Base-by-base conservation (phyloP, 2,329 filamentous ascomycete species). In the Alternaria arborescens region DNA sequence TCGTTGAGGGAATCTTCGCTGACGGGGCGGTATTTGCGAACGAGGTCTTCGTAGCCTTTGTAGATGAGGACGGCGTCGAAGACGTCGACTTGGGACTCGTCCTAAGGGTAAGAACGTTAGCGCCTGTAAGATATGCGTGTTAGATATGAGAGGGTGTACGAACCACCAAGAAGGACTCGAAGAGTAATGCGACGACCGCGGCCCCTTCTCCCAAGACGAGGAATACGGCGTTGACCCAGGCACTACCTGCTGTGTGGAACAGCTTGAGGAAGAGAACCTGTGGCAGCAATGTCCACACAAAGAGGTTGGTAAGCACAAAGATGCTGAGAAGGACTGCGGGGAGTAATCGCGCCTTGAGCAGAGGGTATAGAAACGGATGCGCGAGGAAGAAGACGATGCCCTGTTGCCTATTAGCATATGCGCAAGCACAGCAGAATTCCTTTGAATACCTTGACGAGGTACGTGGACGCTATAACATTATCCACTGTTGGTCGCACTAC, bases 161-260 rank as follows among this genome's bases (percentile, higher is more conserved):
- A 66, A 71, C 72, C n/a, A 84, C 82, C 38, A 86, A 74, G 57
- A 85, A 82, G 2, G 79, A 80, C 63, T 85, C 83, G 66, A 84
- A 84, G 0, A 85, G 73, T n/a, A 88, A 71, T 7, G 87, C 85
- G 18, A 88, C 85, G 44, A 90, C 82, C 2, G 87, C 86, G 4
- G 86, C 85, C 10, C 86, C 87, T 76, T 89, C 86, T 10, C 85
- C 87, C 3, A 99, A 84, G 0, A 97, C 92, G 47, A 98, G 83
- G 64, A 98, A 89, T 0, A 92, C 88, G 3, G 91, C 93, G 71
- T 93, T 97, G 58, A 97, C 80, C 91, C 93, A 97, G n/a, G 95
- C 95, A 30, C 89, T 89, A 60, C 88, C 80, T 26, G 69, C 86
- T 22, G 91, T 91, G 71, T 98, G 94, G 77, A 97, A 98, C 68